A percentile compares a stretch with the other conserved stretches of the same genome.
Conservation (phyloP, 192 early-diverging fungal genomes). For the Piromyces finnis region DNA sequence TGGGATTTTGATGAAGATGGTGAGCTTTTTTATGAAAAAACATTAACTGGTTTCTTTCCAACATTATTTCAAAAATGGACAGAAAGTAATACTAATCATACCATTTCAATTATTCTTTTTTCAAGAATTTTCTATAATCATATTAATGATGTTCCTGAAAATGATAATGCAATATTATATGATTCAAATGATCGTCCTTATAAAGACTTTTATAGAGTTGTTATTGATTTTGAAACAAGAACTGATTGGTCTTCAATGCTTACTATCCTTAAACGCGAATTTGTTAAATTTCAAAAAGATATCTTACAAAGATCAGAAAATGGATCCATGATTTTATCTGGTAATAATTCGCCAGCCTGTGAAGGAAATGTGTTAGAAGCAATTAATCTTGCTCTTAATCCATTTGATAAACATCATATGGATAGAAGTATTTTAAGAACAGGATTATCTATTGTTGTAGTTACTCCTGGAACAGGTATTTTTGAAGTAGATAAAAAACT, state of each 20-base stretch:
- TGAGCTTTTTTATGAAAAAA: constrained; percentile 85
- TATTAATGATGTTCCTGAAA: not conserved
- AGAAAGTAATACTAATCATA: constrained; percentile 64
- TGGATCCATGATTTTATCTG: constrained; percentile 27
- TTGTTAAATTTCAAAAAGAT: constrained; percentile 50
- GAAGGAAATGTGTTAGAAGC: constrained; percentile 94
- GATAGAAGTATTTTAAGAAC: constrained; percentile 87
- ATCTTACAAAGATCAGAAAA: constrained; percentile 31
- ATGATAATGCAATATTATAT: not conserved
- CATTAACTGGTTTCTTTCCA: constrained; percentile 71
- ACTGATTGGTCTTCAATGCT: constrained; percentile 52
- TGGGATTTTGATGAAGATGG: constrained; percentile 97
- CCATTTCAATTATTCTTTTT: constrained; percentile 90
- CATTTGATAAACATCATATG: constrained; percentile 81
- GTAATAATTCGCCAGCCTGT: constrained; percentile 61
- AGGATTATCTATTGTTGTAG: constrained; percentile 68
- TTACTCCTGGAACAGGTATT: constrained; percentile 76
- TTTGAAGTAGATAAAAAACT: constrained; percentile 75
- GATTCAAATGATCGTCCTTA: constrained; percentile 32
- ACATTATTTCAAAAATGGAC: constrained; percentile 80
- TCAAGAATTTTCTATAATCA: constrained; percentile 60
- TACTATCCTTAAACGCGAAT: constrained; percentile 48
- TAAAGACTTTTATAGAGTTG: constrained; percentile 88
- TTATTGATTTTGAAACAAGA: constrained; percentile 77
- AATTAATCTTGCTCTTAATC: constrained; percentile 88